A percentile compares a stretch with the other conserved stretches of the same genome.
phyloP scores from a whole-genome alignment of 176 grass and related monocot genomes.

The Triticum urartu region DNA sequence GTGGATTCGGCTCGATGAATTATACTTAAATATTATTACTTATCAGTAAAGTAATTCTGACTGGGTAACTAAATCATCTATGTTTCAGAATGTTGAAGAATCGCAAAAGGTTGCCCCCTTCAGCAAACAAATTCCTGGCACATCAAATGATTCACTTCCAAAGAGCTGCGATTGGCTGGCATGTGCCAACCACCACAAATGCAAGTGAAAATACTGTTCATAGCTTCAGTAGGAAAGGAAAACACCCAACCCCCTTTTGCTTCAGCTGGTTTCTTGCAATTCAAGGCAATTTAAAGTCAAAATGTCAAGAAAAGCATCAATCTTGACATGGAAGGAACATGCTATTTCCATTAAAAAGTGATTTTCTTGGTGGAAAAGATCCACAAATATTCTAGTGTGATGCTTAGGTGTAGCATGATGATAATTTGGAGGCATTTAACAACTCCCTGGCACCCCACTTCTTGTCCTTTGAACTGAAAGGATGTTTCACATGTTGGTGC shows the following conservation, averaged over 20 bases:
- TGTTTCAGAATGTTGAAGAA: neutral
- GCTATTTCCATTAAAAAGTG: conserved; percentile 9
- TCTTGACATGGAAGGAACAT: conserved; percentile 31
- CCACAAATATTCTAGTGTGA: neutral
- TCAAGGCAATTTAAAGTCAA: conserved; percentile 57
- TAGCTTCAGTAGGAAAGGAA: conserved; percentile 10
- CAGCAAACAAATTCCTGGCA: neutral
- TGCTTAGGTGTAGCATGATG: neutral
- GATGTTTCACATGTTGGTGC: neutral
- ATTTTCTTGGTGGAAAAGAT: conserved; percentile 16
- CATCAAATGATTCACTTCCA: conserved; percentile 22
- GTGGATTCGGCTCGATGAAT: neutral
- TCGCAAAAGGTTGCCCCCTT: neutral
- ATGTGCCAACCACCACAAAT: conserved; percentile 22
- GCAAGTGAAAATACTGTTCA: neutral
- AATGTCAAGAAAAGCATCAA: conserved; percentile 40
- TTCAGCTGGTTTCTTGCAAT: conserved; percentile 49
- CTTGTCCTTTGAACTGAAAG: conserved; percentile 14
- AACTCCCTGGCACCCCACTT: conserved; percentile 28
- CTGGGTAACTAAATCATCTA: neutral
- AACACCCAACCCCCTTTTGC: conserved; percentile 18
- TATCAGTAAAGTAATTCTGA: neutral
- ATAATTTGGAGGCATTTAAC: conserved; percentile 24
- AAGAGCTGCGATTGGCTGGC: neutral
- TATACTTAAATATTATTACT: neutral